A percentile compares a stretch with the other conserved stretches of the same genome.
These are phyloP conservation scores for Picochlorum sp. DNA, from an alignment of 139 green algal species.

Conservation along the genomic window DNA sequence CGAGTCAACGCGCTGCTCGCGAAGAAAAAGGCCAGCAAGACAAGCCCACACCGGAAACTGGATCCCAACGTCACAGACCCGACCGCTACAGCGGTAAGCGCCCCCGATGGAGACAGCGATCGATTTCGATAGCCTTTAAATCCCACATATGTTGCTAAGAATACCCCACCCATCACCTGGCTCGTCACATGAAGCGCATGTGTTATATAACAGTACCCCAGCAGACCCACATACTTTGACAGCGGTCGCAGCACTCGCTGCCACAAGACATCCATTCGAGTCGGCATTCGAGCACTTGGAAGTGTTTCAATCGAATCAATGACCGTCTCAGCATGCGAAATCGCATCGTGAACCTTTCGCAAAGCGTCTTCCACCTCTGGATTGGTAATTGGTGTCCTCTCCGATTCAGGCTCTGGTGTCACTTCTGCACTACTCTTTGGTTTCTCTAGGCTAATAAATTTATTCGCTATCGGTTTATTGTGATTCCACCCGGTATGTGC, in stretches of 20 bases:
- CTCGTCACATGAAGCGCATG: constrained; percentile 6
- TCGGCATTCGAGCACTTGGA: constrained; percentile 14
- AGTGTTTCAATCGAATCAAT: constrained; percentile 18
- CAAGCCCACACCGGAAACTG: constrained; percentile 53
- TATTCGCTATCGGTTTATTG: too few species aligned
- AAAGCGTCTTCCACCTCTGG: constrained; percentile 17
- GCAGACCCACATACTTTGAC: constrained; percentile 6
- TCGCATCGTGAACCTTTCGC: constrained; percentile 6
- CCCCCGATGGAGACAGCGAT: constrained; percentile 23
- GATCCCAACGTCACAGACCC: constrained; percentile 49
- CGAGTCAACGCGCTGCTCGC: constrained; percentile 57
- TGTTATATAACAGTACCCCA: constrained; percentile 5
- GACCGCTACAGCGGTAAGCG: constrained; percentile 31
- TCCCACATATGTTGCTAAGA: constrained; percentile 5
- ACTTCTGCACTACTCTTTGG: neutral
- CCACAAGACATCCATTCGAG: neutral
- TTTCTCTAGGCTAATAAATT: too few species aligned
- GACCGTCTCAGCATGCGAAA: constrained; percentile 12
- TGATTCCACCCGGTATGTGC: too few species aligned
- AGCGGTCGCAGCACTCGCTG: constrained; percentile 5
- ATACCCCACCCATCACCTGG: constrained; percentile 13
- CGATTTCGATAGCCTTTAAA: constrained; percentile 10
- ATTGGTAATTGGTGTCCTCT: neutral
- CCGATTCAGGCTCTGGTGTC: neutral
- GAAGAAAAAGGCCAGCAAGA: constrained; percentile 76